Conservation (phyloP, 1,139 yeast genomes). For the Sugiyamaella xylanicola region DNA sequence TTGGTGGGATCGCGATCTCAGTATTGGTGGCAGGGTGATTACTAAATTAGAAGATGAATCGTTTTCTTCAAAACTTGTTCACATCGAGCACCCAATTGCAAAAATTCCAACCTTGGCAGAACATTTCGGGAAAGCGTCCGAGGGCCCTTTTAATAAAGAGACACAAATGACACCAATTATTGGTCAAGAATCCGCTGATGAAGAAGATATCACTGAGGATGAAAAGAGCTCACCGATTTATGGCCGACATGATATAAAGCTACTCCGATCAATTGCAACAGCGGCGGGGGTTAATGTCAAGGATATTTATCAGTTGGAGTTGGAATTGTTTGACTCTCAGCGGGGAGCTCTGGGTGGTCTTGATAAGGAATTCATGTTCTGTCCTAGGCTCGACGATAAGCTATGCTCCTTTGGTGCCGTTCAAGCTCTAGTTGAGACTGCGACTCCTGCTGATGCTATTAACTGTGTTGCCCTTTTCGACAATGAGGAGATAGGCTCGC, state of each 20-base stretch:
- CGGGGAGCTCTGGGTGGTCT: conserved; percentile 80
- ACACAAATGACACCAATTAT: conserved; percentile 83
- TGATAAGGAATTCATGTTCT: conserved; percentile 79
- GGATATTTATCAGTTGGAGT: conserved; percentile 79
- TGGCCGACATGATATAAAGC: conserved; percentile 68
- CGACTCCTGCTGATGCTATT: conserved; percentile 54
- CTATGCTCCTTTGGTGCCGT: conserved; percentile 82
- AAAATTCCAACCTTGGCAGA: conserved; percentile 91
- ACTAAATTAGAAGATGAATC: conserved; percentile 51
- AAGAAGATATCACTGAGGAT: conserved; percentile 45
- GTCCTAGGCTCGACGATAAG: conserved; percentile 85
- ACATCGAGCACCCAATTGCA: conserved; percentile 74
- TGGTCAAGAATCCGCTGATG: conserved; percentile 46
- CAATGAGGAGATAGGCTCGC: conserved; percentile 90
- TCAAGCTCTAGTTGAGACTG: conserved; percentile 51
- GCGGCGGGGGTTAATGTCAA: conserved; percentile 54
- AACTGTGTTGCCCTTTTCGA: conserved; percentile 80
- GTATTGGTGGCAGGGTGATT: conserved; percentile 85
- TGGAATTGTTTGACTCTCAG: conserved; percentile 78
- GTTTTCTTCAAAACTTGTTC: conserved; percentile 63
- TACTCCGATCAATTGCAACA: conserved; percentile 66
- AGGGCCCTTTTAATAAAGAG: conserved; percentile 78
- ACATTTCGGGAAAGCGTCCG: conserved; percentile 75
- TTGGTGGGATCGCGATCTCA: conserved; percentile 88
- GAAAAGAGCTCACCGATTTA: conserved; percentile 54